These are phyloP conservation scores for Diplodia mutila DNA, from an alignment of 2,329 filamentous ascomycete species.

Conservation along the genomic window DNA sequence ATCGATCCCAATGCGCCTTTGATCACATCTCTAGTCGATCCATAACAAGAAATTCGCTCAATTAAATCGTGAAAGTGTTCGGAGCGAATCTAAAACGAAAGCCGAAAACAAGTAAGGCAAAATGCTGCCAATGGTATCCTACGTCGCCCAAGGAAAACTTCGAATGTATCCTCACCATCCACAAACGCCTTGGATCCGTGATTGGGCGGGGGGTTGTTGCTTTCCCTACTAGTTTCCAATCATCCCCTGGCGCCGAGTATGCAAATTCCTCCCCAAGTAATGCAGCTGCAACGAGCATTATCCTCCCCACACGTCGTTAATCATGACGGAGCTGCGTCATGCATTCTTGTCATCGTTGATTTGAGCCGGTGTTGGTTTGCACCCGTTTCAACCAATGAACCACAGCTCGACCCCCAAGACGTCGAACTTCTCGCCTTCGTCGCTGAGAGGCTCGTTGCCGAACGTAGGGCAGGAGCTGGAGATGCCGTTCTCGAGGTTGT, in stretches of 20 bases:
- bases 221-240: slow-evolving; percentile 6
- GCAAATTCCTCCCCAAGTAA: background rate
- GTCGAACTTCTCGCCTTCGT: slow-evolving; percentile 90
- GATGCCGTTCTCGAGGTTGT: slow-evolving; percentile 79
- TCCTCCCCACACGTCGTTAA: background rate
- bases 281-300: background rate
- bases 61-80: background rate
- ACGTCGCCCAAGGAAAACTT: slow-evolving; percentile 4
- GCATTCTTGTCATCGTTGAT: background rate
- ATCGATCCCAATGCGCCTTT: background rate
- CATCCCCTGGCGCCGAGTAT: slow-evolving; percentile 10
- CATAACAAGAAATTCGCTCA: background rate
- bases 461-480: slow-evolving; percentile 88
- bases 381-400: slow-evolving; percentile 67
- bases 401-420: slow-evolving; percentile 90
- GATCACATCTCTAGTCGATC: background rate
- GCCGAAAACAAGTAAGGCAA: slow-evolving; percentile 11
- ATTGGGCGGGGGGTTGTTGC: background rate
- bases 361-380: background rate
- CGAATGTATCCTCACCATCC: background rate
- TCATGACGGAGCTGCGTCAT: background rate
- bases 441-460: slow-evolving; percentile 90
- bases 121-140: slow-evolving; percentile 11
- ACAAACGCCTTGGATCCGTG: slow-evolving; percentile 16
- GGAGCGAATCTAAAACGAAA: background rate